Evolutionary conservation across 2,329 filamentous ascomycete species (phyloP).

Genomic region (Escovopsis weberi): DNA sequence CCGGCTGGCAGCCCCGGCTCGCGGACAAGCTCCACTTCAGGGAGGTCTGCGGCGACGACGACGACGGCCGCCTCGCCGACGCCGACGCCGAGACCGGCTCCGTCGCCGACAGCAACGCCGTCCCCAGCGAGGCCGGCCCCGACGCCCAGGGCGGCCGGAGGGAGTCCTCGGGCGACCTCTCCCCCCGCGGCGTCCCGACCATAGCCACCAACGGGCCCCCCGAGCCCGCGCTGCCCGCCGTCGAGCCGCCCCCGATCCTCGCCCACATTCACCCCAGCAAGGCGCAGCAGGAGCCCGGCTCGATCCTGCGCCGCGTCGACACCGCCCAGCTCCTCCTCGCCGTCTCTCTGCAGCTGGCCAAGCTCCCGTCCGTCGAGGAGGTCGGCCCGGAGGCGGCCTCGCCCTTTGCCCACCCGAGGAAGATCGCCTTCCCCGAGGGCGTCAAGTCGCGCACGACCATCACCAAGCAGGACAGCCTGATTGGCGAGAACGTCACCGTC

Average conservation of each 20-base stretch:
- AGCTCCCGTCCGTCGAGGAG: constrained; percentile 58
- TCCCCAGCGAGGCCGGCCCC: constrained; percentile 13
- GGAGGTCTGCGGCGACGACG: constrained; percentile 35
- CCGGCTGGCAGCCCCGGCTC: constrained; percentile 75
- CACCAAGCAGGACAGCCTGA: constrained; percentile 64
- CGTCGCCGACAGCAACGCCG: constrained; percentile 14
- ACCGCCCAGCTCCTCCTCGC: constrained; percentile 68
- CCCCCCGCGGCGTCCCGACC: neutral
- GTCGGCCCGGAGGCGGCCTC: constrained; percentile 42
- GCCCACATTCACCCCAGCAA: constrained; percentile 63
- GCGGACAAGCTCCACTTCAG: constrained; percentile 62
- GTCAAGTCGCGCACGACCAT: constrained; percentile 72
- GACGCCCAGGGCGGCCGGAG: constrained; percentile 6
- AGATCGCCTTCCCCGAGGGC: constrained; percentile 71
- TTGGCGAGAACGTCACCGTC: constrained; percentile 79
- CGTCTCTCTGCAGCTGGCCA: constrained; percentile 74
- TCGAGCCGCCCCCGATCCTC: constrained; percentile 53
- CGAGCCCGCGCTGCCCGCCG: constrained; percentile 1
- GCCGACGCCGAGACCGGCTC: constrained; percentile 24
- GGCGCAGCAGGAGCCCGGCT: constrained; percentile 26
- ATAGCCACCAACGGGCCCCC: neutral
- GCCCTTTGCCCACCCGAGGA: constrained; percentile 62
- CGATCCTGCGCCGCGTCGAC: constrained; percentile 76
- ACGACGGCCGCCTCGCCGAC: no score
- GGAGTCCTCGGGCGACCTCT: neutral